phyloP scores from a whole-genome alignment of 2,329 filamentous ascomycete species.

The Pyrenochaeta sp. region DNA sequence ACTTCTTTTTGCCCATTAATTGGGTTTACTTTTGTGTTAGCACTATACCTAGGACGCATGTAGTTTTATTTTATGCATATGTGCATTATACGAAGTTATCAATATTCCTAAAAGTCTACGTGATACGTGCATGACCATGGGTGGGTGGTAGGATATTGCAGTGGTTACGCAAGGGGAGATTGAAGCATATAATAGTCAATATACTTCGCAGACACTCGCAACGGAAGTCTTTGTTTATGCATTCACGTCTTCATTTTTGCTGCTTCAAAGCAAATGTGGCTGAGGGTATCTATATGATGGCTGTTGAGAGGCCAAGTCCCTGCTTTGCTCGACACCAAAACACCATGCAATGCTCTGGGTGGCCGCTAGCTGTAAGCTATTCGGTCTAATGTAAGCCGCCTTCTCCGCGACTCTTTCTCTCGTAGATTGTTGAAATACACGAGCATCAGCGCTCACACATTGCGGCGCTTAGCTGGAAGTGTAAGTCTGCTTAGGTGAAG shows the following conservation, averaged over 20 bases:
- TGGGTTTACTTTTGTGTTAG: too few relatives aligned
- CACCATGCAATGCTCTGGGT: conserved; percentile 2
- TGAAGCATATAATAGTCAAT: too few relatives aligned
- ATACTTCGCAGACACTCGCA: too few relatives aligned
- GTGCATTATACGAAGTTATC: too few relatives aligned
- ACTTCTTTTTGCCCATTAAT: not conserved
- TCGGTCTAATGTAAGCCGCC: not conserved
- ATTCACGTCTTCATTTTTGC: not conserved
- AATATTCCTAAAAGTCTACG: too few relatives aligned
- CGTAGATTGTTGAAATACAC: conserved; percentile 54
- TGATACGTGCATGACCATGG: too few relatives aligned
- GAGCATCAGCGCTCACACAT: conserved; percentile 44
- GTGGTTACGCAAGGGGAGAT: too few relatives aligned
- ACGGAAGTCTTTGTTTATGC: not conserved
- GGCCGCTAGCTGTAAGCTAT: not conserved
- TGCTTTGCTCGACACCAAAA: conserved; percentile 5
- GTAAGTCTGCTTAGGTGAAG: conserved; percentile 53
- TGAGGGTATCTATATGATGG: conserved; percentile 27
- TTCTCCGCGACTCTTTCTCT: conserved; percentile 20
- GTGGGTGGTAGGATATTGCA: too few relatives aligned
- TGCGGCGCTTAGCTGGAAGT: conserved; percentile 41
- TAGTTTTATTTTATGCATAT: too few relatives aligned
- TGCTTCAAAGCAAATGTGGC: not conserved
- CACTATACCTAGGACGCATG: too few relatives aligned
- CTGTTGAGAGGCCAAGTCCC: conserved; percentile 29